Base-by-base conservation (phyloP, 23 red algal species). In the Gracilaria domingensis region DNA sequence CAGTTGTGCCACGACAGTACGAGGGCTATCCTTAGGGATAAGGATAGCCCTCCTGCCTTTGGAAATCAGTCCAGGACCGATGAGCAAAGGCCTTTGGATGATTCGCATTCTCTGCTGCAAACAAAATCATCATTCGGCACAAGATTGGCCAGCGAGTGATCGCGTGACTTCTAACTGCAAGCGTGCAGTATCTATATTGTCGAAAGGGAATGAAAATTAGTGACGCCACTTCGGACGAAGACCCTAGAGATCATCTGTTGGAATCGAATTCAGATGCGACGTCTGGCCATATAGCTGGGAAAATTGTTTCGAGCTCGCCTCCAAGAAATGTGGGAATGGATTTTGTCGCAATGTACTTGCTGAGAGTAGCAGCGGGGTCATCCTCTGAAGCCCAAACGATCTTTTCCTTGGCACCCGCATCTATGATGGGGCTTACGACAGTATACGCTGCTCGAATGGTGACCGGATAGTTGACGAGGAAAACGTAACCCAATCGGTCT, bases 401-500 rank as follows among this genome's bases (percentile, higher is more conserved):
- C 55, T 91, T 91, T 49, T 80, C 87, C 76, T 81, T 80, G 29
- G 87, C 75, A 8, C 75, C 75, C 12, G 87, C 11, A 32, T 91
- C 87, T 42, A 91, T 91, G 74, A 91, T 80, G 20, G 87, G 87
- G 36, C 87, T 80, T 36, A 91, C 60, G 5, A 61, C 87, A 33
- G 87, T 81, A 28, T 81, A 91, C 20, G 87, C 87, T 14, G 87
- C 87, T 59, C 75, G 72, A 37, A 91, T 91, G 37, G 87, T 81
- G n/a, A 74, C 58, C 0, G 87, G 87, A 62, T 82, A 91, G 56
- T 81, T 80, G 13, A 91, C 53, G 33, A 91, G 55, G 66, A 91
- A 91, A 37, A 91, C 75, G 29, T 74, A 74, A 44, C 87, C 87
- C 11, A 91, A 48, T 67, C 87, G 37, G 24, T 91, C 87, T 13